A percentile compares a stretch with the other conserved stretches of the same genome.
phyloP scores from a whole-genome alignment of 2,329 filamentous ascomycete species.

The Sporothrix phasma region DNA sequence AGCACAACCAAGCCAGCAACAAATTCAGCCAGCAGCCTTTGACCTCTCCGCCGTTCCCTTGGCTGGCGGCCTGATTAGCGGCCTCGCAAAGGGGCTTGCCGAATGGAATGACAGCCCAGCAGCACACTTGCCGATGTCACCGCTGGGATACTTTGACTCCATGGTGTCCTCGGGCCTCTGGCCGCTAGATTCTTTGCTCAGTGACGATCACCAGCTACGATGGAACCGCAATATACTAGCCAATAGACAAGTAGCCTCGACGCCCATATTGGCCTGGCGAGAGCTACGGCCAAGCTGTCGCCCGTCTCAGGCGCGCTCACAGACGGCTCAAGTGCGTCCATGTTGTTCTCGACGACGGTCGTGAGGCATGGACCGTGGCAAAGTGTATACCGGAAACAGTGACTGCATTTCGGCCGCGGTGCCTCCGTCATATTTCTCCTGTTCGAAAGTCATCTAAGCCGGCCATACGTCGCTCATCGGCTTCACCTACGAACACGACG shows the following conservation, averaged over 20 bases:
- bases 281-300: conserved; percentile 55
- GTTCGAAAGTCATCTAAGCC: background rate
- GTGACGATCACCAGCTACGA: background rate
- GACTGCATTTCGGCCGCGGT: background rate
- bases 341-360: no score
- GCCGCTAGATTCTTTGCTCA: conserved; percentile 9
- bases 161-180: conserved; percentile 12
- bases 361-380: no score
- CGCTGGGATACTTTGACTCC: conserved; percentile 13
- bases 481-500: background rate
- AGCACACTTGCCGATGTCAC: conserved; percentile 12
- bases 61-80: background rate
- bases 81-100: background rate
- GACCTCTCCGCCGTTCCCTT: background rate
- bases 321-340: conserved; percentile 84
- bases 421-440: background rate
- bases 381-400: no score
- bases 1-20: background rate
- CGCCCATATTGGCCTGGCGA: conserved; percentile 63
- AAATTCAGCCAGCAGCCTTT: background rate
- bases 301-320: conserved; percentile 54
- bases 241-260: conserved; percentile 58
- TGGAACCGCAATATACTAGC: no score
- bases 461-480: background rate
- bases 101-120: conserved; percentile 11